These are phyloP conservation scores for Pleurotus djamor DNA, from an alignment of 768 basidiomycete genomes.

Conservation along the genomic window DNA sequence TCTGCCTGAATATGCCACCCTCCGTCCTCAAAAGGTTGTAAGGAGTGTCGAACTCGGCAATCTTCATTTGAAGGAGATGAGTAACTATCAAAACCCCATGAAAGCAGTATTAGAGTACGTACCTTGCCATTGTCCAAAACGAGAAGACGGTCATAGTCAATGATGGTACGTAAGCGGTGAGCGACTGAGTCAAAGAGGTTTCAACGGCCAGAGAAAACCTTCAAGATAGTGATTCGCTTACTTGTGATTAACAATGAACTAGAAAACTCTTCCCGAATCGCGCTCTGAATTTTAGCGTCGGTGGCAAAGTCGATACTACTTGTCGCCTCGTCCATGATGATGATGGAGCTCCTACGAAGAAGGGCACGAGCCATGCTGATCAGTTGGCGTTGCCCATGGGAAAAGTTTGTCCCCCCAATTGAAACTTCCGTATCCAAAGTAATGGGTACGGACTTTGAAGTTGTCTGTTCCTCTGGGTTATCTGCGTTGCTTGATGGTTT, in stretches of 20 bases:
- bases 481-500: too few species aligned
- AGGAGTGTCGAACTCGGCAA: slow-evolving; percentile 73
- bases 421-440: too few species aligned
- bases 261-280: slow-evolving; percentile 84
- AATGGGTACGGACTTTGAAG: too few species aligned
- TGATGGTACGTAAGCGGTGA: slow-evolving; percentile 73
- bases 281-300: slow-evolving; percentile 86
- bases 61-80: slow-evolving; percentile 19
- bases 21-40: slow-evolving; percentile 61
- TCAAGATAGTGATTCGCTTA: slow-evolving; percentile 14
- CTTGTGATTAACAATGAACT: slow-evolving; percentile 72
- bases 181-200: slow-evolving; percentile 44
- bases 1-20: slow-evolving; percentile 62
- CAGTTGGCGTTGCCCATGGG: slow-evolving; percentile 87
- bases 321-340: slow-evolving; percentile 82
- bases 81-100: neutral
- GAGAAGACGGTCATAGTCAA: slow-evolving; percentile 78
- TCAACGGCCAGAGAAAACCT: too few species aligned
- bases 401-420: slow-evolving; percentile 73
- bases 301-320: slow-evolving; percentile 87
- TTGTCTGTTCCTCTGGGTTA: too few species aligned
- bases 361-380: slow-evolving; percentile 86
- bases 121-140: slow-evolving; percentile 74
- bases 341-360: slow-evolving; percentile 66
- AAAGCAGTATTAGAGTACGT: slow-evolving; percentile 7